Evolutionary conservation across 176 grass and related monocot species (phyloP), one percentile per base, ranked within the genome.

Genomic region (Lolium perenne): DNA sequence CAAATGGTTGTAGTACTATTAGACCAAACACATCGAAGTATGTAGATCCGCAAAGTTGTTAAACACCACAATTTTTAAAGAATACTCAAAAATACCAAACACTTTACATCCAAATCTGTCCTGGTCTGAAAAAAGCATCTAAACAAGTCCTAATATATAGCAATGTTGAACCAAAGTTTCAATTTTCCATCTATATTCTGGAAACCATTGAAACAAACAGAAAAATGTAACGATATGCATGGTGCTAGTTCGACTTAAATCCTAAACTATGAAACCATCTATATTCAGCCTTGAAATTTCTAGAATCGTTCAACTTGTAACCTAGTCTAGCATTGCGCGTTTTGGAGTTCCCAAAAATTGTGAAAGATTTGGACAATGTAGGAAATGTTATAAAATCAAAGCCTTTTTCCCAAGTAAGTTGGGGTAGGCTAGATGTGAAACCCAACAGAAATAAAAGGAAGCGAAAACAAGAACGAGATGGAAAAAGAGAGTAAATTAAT

Each of bases 311-410:
- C 6, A 22, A 72, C 70, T 72, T 72, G 70, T 47, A 47, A 20
- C 70, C 40, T 72, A 72, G 40, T 43, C 20, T 71, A n/a, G n/a
- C 11, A 22, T 46, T 72, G 41, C 20, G n/a, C 20, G n/a, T 72
- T 47, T 47, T 8, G 1, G 70, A 23, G 70, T 72, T 72, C 10
- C 41, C 70, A 23, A 23, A 48, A 47, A 45, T 14, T 45, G 41
- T 47, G 70, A 48, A 47, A 7, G 43, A 14, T 21, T 23, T 47
- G 41, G 2, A n/a, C 1, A 13, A 48, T 72, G 41, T 47, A 72
- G 41, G 41, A 18, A 72, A 72, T 72, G 68, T 20, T 46, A 71
- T n/a, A 10, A 21, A 71, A 71, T 71, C 68, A 71, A 46, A 46
- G 46, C 68, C 68, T 21, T 29, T 29, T 29, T 29, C 26, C 26